phyloP scores from a whole-genome alignment of 116 monocot genomes.

The Trichopus zeylanicus region DNA sequence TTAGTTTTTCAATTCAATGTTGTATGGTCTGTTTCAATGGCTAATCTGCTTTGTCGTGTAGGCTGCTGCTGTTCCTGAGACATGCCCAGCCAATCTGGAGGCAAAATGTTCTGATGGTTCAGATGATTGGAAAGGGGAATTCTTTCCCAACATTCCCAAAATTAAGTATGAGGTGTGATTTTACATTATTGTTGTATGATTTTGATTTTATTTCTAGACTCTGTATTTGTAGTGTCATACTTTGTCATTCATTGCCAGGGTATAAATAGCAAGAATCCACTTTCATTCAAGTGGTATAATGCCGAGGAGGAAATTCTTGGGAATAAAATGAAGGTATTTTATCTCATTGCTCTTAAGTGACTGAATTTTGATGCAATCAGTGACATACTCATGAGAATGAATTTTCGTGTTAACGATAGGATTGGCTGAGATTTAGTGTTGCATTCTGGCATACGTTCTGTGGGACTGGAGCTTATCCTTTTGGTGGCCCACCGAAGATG shows the following conservation, averaged over 20 bases:
- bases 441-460: slow-evolving; percentile 99
- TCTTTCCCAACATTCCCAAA: slow-evolving; percentile 72
- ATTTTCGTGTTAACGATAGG: slow-evolving; percentile 24
- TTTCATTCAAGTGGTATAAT: slow-evolving; percentile 93
- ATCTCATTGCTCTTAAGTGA: background rate
- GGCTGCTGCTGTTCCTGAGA: slow-evolving; percentile 28
- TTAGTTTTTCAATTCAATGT: too few relatives aligned
- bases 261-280: slow-evolving; percentile 82
- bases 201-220: background rate
- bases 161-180: slow-evolving; percentile 79
- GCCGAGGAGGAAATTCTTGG: slow-evolving; percentile 91
- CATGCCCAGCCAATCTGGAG: slow-evolving; percentile 64
- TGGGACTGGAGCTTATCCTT: slow-evolving; percentile 84
- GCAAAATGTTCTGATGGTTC: slow-evolving; percentile 21
- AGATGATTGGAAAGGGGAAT: slow-evolving; percentile 69
- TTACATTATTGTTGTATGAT: too few relatives aligned
- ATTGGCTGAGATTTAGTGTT: slow-evolving; percentile 96
- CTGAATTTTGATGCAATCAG: background rate
- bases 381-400: too few relatives aligned
- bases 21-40: background rate
- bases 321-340: slow-evolving; percentile 90
- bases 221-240: background rate
- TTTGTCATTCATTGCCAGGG: slow-evolving; percentile 30
- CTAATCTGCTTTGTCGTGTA: slow-evolving; percentile 9
- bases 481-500: slow-evolving; percentile 79